Evolutionary conservation across 306 rosid species (phyloP).

Genomic region (Luffa aegyptiaca): DNA sequence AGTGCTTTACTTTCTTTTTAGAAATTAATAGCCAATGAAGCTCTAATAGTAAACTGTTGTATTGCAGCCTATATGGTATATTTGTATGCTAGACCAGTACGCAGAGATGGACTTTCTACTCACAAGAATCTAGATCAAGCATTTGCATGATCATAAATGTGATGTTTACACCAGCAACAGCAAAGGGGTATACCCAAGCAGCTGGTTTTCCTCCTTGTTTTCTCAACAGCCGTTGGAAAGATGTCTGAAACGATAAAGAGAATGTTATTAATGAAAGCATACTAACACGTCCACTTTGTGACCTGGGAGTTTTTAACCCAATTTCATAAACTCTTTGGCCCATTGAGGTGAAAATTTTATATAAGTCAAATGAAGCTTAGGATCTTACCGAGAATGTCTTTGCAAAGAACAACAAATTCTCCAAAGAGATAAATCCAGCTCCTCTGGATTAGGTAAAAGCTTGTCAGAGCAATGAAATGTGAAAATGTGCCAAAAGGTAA

Average conservation of each 20-base stretch:
- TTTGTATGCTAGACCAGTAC: background rate
- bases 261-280: background rate
- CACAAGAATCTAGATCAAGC: constrained; percentile 77
- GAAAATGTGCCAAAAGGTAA: background rate
- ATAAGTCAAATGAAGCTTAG: constrained; percentile 1
- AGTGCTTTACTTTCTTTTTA: background rate
- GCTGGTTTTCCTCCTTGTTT: constrained; percentile 72
- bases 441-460: constrained; percentile 43
- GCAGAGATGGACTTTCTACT: constrained; percentile 5
- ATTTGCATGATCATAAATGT: constrained; percentile 88
- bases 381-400: constrained; percentile 62
- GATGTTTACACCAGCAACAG: constrained; percentile 81
- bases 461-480: background rate
- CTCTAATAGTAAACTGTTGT: background rate
- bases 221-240: constrained; percentile 54
- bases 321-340: background rate
- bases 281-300: background rate
- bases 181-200: constrained; percentile 80
- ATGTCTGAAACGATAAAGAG: constrained; percentile 28
- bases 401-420: constrained; percentile 80
- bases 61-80: background rate
- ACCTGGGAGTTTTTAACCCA: background rate
- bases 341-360: background rate
- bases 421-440: constrained; percentile 91
- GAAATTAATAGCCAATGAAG: background rate